Percentiles rank a stretch among this genome's conserved stretches.
phyloP scores from a whole-genome alignment of 257 asterid species.

The Plectranthus barbatus region DNA sequence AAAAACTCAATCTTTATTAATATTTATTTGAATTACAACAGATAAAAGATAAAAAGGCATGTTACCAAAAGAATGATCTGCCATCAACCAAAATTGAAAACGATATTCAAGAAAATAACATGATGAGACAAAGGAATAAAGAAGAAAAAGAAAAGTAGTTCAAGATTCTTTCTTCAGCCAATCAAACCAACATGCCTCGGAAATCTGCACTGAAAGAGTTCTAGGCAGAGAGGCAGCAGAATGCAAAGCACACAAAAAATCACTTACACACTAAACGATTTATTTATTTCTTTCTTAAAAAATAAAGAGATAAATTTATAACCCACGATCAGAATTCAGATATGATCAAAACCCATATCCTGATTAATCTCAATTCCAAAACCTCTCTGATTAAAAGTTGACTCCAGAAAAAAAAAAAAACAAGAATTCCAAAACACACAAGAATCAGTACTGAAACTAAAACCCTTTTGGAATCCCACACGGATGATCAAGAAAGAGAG shows the following conservation, averaged over 20 bases:
- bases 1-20: not conserved
- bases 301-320: not conserved
- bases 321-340: conserved; percentile 20
- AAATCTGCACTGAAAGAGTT: not conserved
- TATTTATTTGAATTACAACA: not conserved
- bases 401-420: conserved; percentile 12
- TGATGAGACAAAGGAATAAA: not conserved
- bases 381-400: conserved; percentile 13
- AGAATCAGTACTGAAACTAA: conserved; percentile 9
- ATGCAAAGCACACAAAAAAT: not conserved
- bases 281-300: not conserved
- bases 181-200: not conserved
- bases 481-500: conserved; percentile 15
- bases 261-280: not conserved
- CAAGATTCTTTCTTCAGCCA: not conserved
- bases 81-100: not conserved
- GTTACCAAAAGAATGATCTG: no score
- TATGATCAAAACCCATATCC: conserved; percentile 24
- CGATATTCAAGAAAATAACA: not conserved
- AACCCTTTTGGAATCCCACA: conserved; percentile 25
- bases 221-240: not conserved
- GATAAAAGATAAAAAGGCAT: no score
- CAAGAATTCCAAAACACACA: conserved; percentile 8
- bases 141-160: not conserved
- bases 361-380: conserved; percentile 17